A percentile compares a stretch with the other conserved stretches of the same genome.
These are phyloP conservation scores for Betula pendula DNA, from an alignment of 306 rosid genomes.

Conservation along the genomic window DNA sequence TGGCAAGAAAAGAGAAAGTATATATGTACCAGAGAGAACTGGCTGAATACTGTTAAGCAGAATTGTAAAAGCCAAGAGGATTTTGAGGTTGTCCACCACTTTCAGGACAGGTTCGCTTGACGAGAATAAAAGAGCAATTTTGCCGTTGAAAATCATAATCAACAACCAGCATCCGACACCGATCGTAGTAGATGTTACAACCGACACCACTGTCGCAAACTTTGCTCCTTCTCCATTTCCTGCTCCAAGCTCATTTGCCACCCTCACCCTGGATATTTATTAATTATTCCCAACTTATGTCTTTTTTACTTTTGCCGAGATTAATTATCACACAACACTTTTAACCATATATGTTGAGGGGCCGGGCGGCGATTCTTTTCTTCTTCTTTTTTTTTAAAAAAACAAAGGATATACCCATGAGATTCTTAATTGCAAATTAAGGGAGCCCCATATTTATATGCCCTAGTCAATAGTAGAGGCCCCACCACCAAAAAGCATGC, in stretches of 20 bases:
- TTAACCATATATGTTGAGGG: too few relatives aligned
- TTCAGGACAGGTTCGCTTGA: conserved; percentile 52
- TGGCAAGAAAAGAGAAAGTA: background rate
- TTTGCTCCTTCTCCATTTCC: conserved; percentile 79
- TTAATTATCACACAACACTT: too few relatives aligned
- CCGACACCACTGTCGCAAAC: conserved; percentile 71
- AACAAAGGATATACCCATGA: too few relatives aligned
- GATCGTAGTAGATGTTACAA: conserved; percentile 49
- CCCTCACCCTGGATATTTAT: conserved; percentile 69
- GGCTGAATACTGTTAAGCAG: conserved; percentile 81
- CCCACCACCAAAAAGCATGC: too few relatives aligned
- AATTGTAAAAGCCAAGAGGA: conserved; percentile 68
- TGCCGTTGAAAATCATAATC: conserved; percentile 42
- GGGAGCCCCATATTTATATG: background rate
- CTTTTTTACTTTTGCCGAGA: too few relatives aligned
- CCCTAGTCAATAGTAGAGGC: background rate
- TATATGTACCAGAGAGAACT: conserved; percentile 58
- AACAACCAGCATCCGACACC: conserved; percentile 59
- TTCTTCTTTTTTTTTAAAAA: too few relatives aligned
- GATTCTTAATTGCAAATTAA: background rate
- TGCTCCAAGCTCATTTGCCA: conserved; percentile 87
- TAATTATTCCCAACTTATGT: too few relatives aligned
- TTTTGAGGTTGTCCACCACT: conserved; percentile 51
- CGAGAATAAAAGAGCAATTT: conserved; percentile 51
- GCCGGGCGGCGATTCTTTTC: too few relatives aligned